Conservation (phyloP, 805 yeast genomes). For the Grigorovia humatica region DNA sequence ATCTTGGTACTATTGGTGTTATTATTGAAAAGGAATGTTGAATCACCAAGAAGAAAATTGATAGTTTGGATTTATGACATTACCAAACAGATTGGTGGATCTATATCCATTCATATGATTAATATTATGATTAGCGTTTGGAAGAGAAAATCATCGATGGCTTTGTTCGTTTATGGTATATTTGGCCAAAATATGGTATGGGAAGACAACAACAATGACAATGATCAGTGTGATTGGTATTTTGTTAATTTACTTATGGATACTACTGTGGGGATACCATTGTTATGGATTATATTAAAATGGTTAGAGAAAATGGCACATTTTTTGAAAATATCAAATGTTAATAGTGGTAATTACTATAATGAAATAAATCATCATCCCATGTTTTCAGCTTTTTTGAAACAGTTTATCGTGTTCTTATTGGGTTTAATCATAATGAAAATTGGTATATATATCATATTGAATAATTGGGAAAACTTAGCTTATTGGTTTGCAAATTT, state of each 20-base stretch:
- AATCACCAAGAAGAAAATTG: constrained; percentile 81
- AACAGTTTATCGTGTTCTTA: constrained; percentile 63
- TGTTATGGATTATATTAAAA: constrained; percentile 51
- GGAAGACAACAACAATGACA: constrained; percentile 25
- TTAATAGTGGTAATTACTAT: constrained; percentile 38
- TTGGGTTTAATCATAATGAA: constrained; percentile 57
- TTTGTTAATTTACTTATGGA: constrained; percentile 80
- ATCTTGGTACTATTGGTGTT: constrained; percentile 63
- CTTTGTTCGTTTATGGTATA: background rate
- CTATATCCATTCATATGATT: constrained; percentile 70
- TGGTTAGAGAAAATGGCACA: constrained; percentile 36
- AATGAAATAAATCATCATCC: constrained; percentile 36
- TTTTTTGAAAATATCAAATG: constrained; percentile 28
- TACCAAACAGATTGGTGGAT: constrained; percentile 80
- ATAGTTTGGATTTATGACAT: constrained; percentile 85
- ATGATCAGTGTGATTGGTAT: constrained; percentile 90
- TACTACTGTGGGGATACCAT: constrained; percentile 88
- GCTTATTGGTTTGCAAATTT: constrained; percentile 71
- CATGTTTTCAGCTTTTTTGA: constrained; percentile 49
- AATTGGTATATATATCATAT: constrained; percentile 42
- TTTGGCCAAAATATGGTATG: background rate
- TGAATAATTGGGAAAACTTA: constrained; percentile 52
- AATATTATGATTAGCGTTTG: constrained; percentile 64
- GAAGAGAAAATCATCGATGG: constrained; percentile 24
- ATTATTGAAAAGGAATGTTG: constrained; percentile 65